phyloP scores from a whole-genome alignment of 1,284 basidiomycete species.

The Flammula alnicola region DNA sequence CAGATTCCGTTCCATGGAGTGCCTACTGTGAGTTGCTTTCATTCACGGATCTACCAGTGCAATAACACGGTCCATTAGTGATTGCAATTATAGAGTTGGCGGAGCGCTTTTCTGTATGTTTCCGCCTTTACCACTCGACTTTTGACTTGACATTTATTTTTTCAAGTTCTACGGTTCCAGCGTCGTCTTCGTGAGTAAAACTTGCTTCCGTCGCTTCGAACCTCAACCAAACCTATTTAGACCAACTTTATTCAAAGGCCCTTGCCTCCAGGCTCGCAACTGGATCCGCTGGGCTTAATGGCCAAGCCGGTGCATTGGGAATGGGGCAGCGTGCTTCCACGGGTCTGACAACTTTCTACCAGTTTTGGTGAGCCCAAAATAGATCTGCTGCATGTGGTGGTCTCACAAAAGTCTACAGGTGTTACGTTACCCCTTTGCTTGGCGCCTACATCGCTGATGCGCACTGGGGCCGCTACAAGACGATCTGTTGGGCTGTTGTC shows the following conservation, averaged over 20 bases:
- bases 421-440: slow-evolving; percentile 24
- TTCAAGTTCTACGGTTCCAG: slow-evolving; percentile 59
- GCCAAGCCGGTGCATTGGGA: slow-evolving; percentile 75
- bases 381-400: background rate
- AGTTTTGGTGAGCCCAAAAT: slow-evolving; percentile 27
- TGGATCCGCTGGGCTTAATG: slow-evolving; percentile 59
- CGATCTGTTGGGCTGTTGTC: slow-evolving; percentile 27
- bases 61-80: slow-evolving; percentile 41
- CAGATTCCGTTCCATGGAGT: slow-evolving; percentile 67
- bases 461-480: slow-evolving; percentile 30
- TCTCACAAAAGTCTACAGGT: slow-evolving; percentile 13
- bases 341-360: slow-evolving; percentile 54
- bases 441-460: slow-evolving; percentile 32
- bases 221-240: slow-evolving; percentile 64
- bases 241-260: slow-evolving; percentile 77
- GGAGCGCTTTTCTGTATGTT: slow-evolving; percentile 73
- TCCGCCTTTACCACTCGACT: background rate
- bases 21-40: slow-evolving; percentile 57
- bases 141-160: background rate
- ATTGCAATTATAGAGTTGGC: slow-evolving; percentile 75
- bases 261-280: slow-evolving; percentile 71
- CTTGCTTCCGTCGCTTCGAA: too few relatives aligned
- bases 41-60: background rate
- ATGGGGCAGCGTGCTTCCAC: slow-evolving; percentile 69
- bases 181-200: slow-evolving; percentile 63